Evolutionary conservation across 352 stramenopile species (phyloP).

Genomic region (Globisporangium alternatum): DNA sequence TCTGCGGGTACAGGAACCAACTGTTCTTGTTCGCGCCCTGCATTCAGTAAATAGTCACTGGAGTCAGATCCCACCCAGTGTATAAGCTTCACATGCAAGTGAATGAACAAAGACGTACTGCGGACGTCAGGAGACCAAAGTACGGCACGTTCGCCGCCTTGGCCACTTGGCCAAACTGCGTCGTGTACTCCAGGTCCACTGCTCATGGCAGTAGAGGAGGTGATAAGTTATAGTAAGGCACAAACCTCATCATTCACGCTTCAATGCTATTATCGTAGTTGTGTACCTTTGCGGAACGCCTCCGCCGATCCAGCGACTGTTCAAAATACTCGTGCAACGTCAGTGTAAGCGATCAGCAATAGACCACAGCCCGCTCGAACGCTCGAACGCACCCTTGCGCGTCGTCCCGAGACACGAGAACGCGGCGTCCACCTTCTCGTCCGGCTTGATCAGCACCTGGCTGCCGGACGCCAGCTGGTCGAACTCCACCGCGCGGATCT

Average conservation of each 20-base stretch:
- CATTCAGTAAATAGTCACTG: background rate
- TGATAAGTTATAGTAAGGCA: conserved; percentile 4
- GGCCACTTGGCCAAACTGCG: conserved; percentile 44
- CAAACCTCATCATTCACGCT: background rate
- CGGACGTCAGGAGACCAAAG: conserved; percentile 63
- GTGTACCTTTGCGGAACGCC: conserved; percentile 63
- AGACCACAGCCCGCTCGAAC: background rate
- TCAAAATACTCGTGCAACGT: no score
- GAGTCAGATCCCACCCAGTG: background rate
- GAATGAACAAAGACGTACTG: conserved; percentile 25
- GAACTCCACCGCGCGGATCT: conserved; percentile 57
- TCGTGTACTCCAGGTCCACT: conserved; percentile 77
- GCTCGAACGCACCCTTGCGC: conserved; percentile 35
- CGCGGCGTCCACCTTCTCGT: conserved; percentile 52
- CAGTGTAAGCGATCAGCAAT: background rate
- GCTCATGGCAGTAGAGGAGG: conserved; percentile 6
- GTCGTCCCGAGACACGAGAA: conserved; percentile 79
- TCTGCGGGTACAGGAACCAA: conserved; percentile 79
- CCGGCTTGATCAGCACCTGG: conserved; percentile 16
- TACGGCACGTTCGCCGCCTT: conserved; percentile 50
- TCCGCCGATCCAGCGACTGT: conserved; percentile 55
- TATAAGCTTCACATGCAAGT: background rate
- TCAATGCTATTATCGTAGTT: no score
- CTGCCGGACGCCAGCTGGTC: conserved; percentile 32
- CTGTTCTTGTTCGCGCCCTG: conserved; percentile 62